Percentiles rank a stretch among this genome's conserved stretches.
phyloP scores from a whole-genome alignment of 2,329 filamentous ascomycete genomes.

The Alternaria sp. region DNA sequence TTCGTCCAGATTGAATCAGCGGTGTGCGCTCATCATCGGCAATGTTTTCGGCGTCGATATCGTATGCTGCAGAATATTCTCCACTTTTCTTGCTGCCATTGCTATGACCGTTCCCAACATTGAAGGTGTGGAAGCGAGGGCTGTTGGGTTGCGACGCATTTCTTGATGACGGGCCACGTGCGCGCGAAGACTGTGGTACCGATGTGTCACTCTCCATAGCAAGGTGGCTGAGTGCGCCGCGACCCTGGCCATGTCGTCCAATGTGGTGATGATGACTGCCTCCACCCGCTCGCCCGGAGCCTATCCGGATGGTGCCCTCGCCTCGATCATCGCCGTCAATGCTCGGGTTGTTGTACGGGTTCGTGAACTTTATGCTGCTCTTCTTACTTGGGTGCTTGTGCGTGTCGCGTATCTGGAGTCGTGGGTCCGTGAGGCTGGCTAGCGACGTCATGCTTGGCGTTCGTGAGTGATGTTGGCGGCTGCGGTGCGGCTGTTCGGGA shows the following conservation, averaged over 20 bases:
- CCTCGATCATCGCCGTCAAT: slow-evolving; percentile 57
- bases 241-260: slow-evolving; percentile 77
- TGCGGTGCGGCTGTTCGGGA: slow-evolving; percentile 68
- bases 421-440: slow-evolving; percentile 70
- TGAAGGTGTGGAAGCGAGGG: slow-evolving; percentile 63
- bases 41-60: slow-evolving; percentile 80
- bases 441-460: slow-evolving; percentile 92
- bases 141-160: slow-evolving; percentile 74
- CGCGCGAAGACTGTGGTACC: slow-evolving; percentile 75
- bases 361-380: slow-evolving; percentile 95
- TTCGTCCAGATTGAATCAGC: slow-evolving; percentile 72
- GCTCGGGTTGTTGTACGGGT: slow-evolving; percentile 71
- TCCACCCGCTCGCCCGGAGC: slow-evolving; percentile 57
- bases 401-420: slow-evolving; percentile 66
- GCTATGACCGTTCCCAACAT: slow-evolving; percentile 46
- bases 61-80: slow-evolving; percentile 72
- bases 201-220: slow-evolving; percentile 63
- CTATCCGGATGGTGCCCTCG: slow-evolving; percentile 50
- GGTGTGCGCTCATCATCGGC: slow-evolving; percentile 91
- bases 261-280: slow-evolving; percentile 83
- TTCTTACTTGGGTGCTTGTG: slow-evolving; percentile 73
- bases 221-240: slow-evolving; percentile 74
- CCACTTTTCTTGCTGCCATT: slow-evolving; percentile 63
- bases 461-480: slow-evolving; percentile 82
- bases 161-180: slow-evolving; percentile 66